Conservation (phyloP, 2,329 filamentous ascomycete species). For the Colletotrichum gloeosporioides region DNA sequence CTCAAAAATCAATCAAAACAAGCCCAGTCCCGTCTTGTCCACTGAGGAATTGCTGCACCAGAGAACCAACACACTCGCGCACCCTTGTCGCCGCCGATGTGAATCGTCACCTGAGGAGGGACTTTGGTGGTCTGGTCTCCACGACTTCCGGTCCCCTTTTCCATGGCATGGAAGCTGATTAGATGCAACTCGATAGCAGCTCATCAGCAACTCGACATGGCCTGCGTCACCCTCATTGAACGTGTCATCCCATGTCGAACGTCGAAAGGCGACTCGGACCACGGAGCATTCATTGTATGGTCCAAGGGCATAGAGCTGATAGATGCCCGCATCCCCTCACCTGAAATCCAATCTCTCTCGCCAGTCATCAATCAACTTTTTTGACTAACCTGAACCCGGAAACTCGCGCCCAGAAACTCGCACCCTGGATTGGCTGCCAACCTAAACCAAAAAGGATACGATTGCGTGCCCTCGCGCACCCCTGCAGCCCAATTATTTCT, state of each 20-base stretch:
- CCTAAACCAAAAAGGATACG: background rate
- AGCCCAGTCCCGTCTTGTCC: background rate
- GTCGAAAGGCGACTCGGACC: background rate
- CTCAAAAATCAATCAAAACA: background rate
- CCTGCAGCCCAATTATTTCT: constrained; percentile 22
- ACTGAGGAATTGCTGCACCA: background rate
- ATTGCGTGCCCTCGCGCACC: background rate
- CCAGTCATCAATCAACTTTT: background rate
- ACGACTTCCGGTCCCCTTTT: background rate
- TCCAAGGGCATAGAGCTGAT: background rate
- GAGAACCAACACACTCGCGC: background rate
- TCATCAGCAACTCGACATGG: background rate
- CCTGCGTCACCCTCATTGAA: background rate
- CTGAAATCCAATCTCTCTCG: background rate
- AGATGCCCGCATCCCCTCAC: background rate
- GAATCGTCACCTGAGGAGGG: background rate
- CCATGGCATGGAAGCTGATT: background rate
- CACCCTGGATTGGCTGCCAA: background rate
- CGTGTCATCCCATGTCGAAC: background rate
- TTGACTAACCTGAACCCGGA: background rate
- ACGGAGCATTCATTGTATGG: background rate
- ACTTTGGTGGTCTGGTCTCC: background rate
- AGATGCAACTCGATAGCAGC: background rate
- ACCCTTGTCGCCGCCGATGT: background rate
- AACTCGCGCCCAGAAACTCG: background rate